A percentile compares a stretch with the other conserved stretches of the same genome.
phyloP scores from a whole-genome alignment of 2,329 filamentous ascomycete genomes.

The Penicillium janthinellum region DNA sequence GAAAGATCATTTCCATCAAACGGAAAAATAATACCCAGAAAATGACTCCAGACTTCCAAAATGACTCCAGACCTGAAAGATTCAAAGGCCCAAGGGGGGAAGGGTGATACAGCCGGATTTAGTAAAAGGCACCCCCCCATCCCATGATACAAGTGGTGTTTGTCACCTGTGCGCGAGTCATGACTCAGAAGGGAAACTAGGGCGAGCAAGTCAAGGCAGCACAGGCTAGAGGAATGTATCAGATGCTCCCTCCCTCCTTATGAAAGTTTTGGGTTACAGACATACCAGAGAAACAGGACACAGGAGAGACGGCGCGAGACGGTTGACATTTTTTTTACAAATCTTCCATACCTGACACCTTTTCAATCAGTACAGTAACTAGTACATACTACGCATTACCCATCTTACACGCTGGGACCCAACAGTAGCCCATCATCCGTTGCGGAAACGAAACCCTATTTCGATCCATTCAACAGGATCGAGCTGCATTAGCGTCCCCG shows the following conservation, averaged over 20 bases:
- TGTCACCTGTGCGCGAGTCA: conserved; percentile 29
- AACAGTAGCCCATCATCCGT: neutral
- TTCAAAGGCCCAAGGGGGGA: conserved; percentile 6
- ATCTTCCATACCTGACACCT: neutral
- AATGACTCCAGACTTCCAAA: neutral
- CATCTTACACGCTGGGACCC: conserved; percentile 1
- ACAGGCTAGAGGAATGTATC: conserved; percentile 28
- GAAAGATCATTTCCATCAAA: conserved; percentile 1
- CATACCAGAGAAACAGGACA: conserved; percentile 9
- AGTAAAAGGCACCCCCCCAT: conserved; percentile 23
- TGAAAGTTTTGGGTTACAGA: conserved; percentile 22
- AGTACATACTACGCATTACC: neutral
- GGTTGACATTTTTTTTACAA: neutral
- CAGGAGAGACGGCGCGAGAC: neutral
- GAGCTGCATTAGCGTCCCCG: conserved; percentile 18
- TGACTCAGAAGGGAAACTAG: conserved; percentile 19
- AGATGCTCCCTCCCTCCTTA: conserved; percentile 17
- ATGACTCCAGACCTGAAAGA: neutral
- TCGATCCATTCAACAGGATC: conserved; percentile 11
- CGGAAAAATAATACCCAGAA: neutral
- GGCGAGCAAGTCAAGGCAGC: conserved; percentile 9
- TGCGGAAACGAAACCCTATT: conserved; percentile 18
- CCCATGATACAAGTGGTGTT: conserved; percentile 28
- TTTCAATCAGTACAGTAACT: neutral
- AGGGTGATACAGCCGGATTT: conserved; percentile 32